A percentile compares a stretch with the other conserved stretches of the same genome.
Conservation (phyloP, 139 green algal genomes). For the Yamagishiella unicocca region DNA sequence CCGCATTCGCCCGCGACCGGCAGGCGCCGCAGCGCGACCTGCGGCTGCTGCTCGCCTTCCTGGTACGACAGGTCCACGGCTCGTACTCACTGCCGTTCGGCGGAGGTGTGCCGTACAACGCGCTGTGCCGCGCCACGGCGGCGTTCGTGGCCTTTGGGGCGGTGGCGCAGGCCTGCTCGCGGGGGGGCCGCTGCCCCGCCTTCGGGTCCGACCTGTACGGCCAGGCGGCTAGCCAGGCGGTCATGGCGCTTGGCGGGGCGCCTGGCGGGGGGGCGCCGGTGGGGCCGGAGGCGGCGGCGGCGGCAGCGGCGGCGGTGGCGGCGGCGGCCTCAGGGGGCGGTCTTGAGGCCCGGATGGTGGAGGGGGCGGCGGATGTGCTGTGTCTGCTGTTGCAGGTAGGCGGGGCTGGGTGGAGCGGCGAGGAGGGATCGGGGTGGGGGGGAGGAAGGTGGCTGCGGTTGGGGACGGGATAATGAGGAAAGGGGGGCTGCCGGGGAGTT, state of each 20-base stretch:
- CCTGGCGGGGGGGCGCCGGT: neutral
- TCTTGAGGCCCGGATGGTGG: constrained; percentile 6
- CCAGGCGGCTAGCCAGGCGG: neutral
- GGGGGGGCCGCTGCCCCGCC: neutral
- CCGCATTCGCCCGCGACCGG: neutral
- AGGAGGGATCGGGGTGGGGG: too few species aligned
- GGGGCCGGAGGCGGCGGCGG: neutral
- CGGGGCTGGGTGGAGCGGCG: neutral
- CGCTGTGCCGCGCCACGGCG: neutral
- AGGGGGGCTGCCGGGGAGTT: too few species aligned
- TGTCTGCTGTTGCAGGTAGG: constrained; percentile 17
- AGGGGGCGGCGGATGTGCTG: constrained; percentile 29
- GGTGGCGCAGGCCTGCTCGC: neutral
- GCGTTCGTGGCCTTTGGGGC: neutral
- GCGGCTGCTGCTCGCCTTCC: neutral
- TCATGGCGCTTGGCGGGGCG: neutral
- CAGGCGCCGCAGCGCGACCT: neutral
- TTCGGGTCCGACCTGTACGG: constrained; percentile 32
- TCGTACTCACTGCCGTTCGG: neutral
- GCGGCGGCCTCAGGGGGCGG: neutral
- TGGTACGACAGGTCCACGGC: neutral
- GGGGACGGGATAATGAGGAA: too few species aligned
- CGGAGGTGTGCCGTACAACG: neutral
- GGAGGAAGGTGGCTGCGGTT: too few species aligned
- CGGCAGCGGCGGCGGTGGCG: neutral